These are phyloP conservation scores for Beauveria varroae DNA, from an alignment of 2,329 filamentous ascomycete species.

Conservation along the genomic window DNA sequence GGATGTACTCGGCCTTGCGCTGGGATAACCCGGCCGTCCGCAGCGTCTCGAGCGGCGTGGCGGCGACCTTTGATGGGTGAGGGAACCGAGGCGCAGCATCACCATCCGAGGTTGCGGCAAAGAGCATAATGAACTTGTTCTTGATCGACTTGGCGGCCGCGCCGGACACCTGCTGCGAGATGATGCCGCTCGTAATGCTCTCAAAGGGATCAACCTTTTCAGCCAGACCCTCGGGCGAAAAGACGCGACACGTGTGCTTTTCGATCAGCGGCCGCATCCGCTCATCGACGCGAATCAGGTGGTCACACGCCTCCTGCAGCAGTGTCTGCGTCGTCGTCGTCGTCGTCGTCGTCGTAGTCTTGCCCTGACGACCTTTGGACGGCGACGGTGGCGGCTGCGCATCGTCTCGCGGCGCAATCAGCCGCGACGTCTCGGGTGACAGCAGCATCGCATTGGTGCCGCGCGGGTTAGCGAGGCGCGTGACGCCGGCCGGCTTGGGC, in stretches of 20 bases:
- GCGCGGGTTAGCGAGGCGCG: conserved; percentile 55
- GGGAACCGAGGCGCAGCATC: conserved; percentile 51
- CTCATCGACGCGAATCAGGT: conserved; percentile 66
- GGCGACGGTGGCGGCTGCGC: conserved; percentile 34
- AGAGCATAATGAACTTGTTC: conserved; percentile 71
- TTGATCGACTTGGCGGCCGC: conserved; percentile 88
- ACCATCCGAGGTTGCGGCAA: conserved; percentile 29
- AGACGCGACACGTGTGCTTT: conserved; percentile 67
- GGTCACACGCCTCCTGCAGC: conserved; percentile 65
- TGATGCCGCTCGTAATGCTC: conserved; percentile 76
- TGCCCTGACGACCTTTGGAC: conserved; percentile 28
- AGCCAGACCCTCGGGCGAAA: conserved; percentile 72
- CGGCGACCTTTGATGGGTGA: conserved; percentile 63
- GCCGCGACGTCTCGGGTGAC: conserved; percentile 61
- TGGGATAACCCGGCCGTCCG: conserved; percentile 84
- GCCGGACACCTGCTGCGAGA: conserved; percentile 92
- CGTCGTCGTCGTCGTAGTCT: conserved; percentile 22
- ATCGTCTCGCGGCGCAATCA: conserved; percentile 45
- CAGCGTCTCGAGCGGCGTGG: conserved; percentile 55
- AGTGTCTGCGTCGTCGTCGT: conserved; percentile 60
- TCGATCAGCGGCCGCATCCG: conserved; percentile 66
- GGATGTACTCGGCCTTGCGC: conserved; percentile 92
- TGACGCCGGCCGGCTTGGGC: conserved; percentile 33
- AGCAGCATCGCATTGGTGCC: conserved; percentile 62
- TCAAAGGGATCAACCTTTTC: conserved; percentile 86